phyloP scores from a whole-genome alignment of 1,284 basidiomycete species.

The Entoloma clypeatum region DNA sequence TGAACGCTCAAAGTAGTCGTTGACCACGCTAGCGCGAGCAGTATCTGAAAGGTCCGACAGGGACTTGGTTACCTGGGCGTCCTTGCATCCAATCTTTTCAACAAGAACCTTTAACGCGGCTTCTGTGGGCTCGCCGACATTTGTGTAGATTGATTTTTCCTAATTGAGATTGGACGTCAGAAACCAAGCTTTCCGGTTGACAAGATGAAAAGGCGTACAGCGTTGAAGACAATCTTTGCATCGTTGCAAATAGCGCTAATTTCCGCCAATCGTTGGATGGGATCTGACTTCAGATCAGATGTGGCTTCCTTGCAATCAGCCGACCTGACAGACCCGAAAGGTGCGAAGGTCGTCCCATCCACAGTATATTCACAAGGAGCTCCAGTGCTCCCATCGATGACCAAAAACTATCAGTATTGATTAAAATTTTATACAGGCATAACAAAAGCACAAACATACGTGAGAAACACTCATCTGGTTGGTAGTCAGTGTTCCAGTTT shows the following conservation, averaged over 20 bases:
- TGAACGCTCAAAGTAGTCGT: constrained; percentile 72
- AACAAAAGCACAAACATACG: constrained; percentile 57
- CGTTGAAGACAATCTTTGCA: constrained; percentile 82
- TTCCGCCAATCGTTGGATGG: constrained; percentile 81
- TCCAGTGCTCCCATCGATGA: constrained; percentile 55
- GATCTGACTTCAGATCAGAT: constrained; percentile 62
- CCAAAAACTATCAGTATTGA: constrained; percentile 57
- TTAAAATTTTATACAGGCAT: constrained; percentile 2
- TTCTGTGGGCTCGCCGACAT: constrained; percentile 96
- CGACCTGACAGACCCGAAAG: constrained; percentile 68
- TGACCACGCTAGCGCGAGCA: constrained; percentile 78
- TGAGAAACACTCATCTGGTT: constrained; percentile 94
- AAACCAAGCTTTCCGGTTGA: not conserved
- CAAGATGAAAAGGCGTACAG: constrained; percentile 43
- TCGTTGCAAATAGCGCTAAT: constrained; percentile 93
- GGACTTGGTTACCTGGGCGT: constrained; percentile 51
- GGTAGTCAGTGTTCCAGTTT: constrained; percentile 93
- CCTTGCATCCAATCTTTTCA: constrained; percentile 78
- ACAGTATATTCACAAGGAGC: constrained; percentile 71
- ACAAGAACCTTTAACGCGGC: constrained; percentile 91
- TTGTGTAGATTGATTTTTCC: constrained; percentile 79
- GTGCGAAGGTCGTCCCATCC: constrained; percentile 88
- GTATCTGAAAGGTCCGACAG: constrained; percentile 55
- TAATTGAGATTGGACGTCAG: constrained; percentile 13
- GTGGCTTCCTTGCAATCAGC: constrained; percentile 56